A percentile compares a stretch with the other conserved stretches of the same genome.
Conservation (phyloP, 805 yeast species). For the Sugiyamaella floridensis region DNA sequence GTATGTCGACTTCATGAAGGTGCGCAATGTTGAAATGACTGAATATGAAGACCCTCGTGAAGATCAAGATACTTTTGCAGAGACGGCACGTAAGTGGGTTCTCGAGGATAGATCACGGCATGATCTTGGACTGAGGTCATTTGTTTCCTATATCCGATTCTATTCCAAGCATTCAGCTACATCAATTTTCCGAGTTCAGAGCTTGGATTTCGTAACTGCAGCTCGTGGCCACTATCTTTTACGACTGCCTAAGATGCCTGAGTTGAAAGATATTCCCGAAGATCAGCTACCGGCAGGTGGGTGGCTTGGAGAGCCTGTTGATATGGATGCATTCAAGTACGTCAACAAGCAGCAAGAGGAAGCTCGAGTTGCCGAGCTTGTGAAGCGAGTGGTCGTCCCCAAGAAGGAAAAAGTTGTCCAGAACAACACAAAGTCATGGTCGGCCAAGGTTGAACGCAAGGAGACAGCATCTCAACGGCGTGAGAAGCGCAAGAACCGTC, state of each 20-base stretch:
- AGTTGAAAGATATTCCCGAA: conserved; percentile 44
- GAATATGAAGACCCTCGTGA: conserved; percentile 28
- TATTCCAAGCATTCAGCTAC: conserved; percentile 84
- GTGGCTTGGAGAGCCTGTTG: conserved; percentile 58
- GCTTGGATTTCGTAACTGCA: conserved; percentile 62
- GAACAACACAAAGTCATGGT: conserved; percentile 65
- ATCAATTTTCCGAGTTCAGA: conserved; percentile 72
- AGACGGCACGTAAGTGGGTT: conserved; percentile 45
- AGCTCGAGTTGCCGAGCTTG: conserved; percentile 51
- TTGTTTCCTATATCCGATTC: conserved; percentile 74
- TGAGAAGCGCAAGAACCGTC: conserved; percentile 57
- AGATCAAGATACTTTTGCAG: conserved; percentile 13
- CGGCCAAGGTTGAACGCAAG: conserved; percentile 56
- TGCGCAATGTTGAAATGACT: conserved; percentile 52
- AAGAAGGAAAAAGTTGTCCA: conserved; percentile 28
- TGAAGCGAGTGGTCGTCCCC: conserved; percentile 34
- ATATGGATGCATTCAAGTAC: conserved; percentile 63
- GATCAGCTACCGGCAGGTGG: conserved; percentile 61
- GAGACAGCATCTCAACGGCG: conserved; percentile 57
- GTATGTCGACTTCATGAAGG: conserved; percentile 71
- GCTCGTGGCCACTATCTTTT: conserved; percentile 75
- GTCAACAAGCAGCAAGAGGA: conserved; percentile 58
- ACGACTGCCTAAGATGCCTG: conserved; percentile 94
- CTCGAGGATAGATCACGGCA: conserved; percentile 70
- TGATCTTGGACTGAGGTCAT: conserved; percentile 72